Percentiles rank a stretch among this genome's conserved stretches.
Conservation (phyloP, 2,329 filamentous ascomycete species). For the Diaporthe velutina region DNA sequence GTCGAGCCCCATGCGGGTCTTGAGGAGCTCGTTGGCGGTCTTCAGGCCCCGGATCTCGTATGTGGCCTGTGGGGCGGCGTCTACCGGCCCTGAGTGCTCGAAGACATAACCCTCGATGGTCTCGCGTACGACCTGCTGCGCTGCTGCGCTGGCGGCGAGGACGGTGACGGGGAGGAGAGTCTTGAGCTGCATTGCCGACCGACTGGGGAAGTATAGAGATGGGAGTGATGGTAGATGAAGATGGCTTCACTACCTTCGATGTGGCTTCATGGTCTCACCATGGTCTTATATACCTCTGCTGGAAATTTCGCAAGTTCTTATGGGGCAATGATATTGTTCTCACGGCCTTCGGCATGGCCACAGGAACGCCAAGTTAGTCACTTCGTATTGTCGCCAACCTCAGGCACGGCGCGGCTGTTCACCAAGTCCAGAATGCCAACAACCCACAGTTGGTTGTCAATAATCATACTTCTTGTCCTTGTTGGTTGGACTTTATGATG, state of each 20-base stretch:
- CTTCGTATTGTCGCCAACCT: not conserved
- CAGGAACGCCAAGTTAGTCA: slow-evolving; percentile 9
- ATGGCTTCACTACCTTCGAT: not conserved
- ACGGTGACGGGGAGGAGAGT: slow-evolving; percentile 27
- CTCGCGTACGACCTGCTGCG: slow-evolving; percentile 19
- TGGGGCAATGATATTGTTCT: not conserved
- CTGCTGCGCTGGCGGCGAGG: slow-evolving; percentile 24
- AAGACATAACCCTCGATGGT: slow-evolving; percentile 26
- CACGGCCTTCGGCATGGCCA: not conserved
- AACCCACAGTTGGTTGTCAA: not conserved
- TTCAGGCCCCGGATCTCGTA: slow-evolving; percentile 22
- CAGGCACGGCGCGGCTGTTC: not conserved
- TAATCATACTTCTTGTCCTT: not conserved
- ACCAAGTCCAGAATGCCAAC: not conserved
- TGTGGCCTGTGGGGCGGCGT: slow-evolving; percentile 1
- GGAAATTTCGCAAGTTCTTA: not conserved
- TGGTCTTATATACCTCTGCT: slow-evolving; percentile 1
- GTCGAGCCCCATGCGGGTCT: slow-evolving; percentile 25
- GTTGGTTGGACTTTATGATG: not conserved
- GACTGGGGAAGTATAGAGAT: not conserved
- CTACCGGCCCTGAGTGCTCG: slow-evolving; percentile 14
- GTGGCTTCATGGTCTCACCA: not conserved
- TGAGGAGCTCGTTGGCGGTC: slow-evolving; percentile 27
- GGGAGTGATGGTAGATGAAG: not conserved
- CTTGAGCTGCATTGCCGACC: slow-evolving; percentile 38